Evolutionary conservation across 225 moss, liverwort and hornwort species (phyloP), one percentile per base, ranked within the genome.

Genomic region (Pseudoscleropodium purum): DNA sequence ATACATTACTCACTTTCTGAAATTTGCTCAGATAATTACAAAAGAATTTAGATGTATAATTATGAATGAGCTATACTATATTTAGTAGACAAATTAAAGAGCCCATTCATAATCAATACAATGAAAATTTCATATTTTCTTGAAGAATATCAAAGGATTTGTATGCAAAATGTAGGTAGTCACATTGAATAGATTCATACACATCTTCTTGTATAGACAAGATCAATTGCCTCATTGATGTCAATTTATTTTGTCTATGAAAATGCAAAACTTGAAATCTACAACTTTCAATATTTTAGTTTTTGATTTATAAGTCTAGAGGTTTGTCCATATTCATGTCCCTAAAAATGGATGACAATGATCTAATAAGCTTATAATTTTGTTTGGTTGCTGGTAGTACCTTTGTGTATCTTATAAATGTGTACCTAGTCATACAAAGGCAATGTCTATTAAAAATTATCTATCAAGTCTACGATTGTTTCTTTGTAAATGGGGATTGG

Each of bases 21-120:
- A 75, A 33, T 0, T 75, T 13, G 20, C 4, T 49, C 33, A 2
- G 2, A 3, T 33, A 19, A 11, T 33, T 75, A 18, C 4, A 6
- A 75, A 75, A 75, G 11, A 33, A 75, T 31, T 11, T 31, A 31
- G 18, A 33, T 12, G 31, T 7, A 2, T 11, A 33, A 33, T 4
- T 19, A 11, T 31, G 19, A 47, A 75, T 31, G 6, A 49, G 18
- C 2, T 75, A 47, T 0, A 45, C 7, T 4, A 47, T 2, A 0
- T 12, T 29, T 29, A 6, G 16, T 18, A 18, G 29, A 29, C 3
- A 29, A 45, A 47, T 47, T 47, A 47, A 16, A 7, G 6, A 9
- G 0, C 0, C 9, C 73, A 73, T 10, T 6, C 6, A 10, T 9
- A 73, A 45, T 3, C 10, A 73, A 45, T 3, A 5, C 29, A 29